These are phyloP conservation scores for Eimeria necatrix DNA, from an alignment of 169 alveolate genomes.

Conservation along the genomic window DNA sequence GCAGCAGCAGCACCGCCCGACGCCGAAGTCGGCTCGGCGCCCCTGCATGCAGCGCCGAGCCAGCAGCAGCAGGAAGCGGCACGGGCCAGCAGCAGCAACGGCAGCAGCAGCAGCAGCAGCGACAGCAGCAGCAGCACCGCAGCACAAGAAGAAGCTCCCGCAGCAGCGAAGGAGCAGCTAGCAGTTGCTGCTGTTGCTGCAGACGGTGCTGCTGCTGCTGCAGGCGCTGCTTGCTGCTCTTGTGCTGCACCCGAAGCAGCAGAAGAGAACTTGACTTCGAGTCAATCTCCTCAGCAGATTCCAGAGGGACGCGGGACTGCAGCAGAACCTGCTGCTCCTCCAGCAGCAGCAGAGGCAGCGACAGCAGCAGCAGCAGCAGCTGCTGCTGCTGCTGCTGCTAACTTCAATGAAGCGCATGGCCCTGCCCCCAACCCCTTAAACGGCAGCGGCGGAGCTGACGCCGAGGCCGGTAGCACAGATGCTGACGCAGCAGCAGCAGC, in stretches of 20 bases:
- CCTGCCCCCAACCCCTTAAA: background rate
- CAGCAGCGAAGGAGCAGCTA: background rate
- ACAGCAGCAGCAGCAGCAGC: background rate
- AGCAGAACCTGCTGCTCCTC: background rate
- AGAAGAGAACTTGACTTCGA: background rate
- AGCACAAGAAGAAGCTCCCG: background rate
- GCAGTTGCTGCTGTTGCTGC: background rate
- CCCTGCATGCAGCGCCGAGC: background rate
- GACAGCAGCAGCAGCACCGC: conserved; percentile 18
- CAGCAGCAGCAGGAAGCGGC: conserved; percentile 7
- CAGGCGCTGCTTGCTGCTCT: background rate
- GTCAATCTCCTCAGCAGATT: background rate
- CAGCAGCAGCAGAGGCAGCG: conserved; percentile 3
- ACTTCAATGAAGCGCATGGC: background rate
- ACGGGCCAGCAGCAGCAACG: background rate
- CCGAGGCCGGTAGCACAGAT: background rate
- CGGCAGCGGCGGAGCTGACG: background rate
- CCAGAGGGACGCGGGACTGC: background rate
- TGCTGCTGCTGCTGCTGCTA: background rate
- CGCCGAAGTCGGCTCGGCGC: background rate
- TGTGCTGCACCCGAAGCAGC: background rate
- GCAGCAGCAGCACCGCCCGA: background rate
- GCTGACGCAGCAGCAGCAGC: background rate
- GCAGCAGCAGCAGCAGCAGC: conserved; percentile 19
- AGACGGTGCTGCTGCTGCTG: too few relatives aligned